Conservation (phyloP, 2,329 filamentous ascomycete species). For the Apiospora arundinis region DNA sequence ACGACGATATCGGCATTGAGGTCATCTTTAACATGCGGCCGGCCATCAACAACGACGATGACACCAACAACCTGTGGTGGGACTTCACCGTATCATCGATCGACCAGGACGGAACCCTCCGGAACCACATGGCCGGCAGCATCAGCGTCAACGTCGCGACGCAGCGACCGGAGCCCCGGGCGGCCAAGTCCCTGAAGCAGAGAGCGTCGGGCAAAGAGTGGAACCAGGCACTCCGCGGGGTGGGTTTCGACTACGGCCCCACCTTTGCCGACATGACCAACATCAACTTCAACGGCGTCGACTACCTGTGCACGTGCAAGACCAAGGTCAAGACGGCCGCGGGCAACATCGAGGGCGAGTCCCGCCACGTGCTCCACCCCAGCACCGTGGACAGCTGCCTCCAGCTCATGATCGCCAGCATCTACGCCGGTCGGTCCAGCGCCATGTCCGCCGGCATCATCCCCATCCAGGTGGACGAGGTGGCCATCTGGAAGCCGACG, state of each 20-base stretch:
- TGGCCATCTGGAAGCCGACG: slow-evolving; percentile 33
- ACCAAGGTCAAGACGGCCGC: slow-evolving; percentile 31
- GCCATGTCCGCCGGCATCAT: slow-evolving; percentile 41
- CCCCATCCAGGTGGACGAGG: slow-evolving; percentile 37
- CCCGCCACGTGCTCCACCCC: slow-evolving; percentile 47
- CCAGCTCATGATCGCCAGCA: slow-evolving; percentile 42
- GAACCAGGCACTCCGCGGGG: slow-evolving; percentile 41
- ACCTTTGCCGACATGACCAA: slow-evolving; percentile 44
- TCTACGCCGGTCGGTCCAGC: slow-evolving; percentile 36
- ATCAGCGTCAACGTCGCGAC: slow-evolving; percentile 32
- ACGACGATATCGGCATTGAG: slow-evolving; percentile 40
- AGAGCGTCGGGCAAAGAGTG: slow-evolving; percentile 36
- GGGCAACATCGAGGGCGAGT: slow-evolving; percentile 40
- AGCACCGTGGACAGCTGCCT: slow-evolving; percentile 45
- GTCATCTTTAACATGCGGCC: slow-evolving; percentile 34
- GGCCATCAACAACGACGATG: slow-evolving; percentile 26
- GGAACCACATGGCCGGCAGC: slow-evolving; percentile 38
- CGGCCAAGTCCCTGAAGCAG: slow-evolving; percentile 32
- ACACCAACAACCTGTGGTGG: slow-evolving; percentile 33
- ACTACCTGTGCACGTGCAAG: slow-evolving; percentile 36
- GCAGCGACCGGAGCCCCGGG: slow-evolving; percentile 15
- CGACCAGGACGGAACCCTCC: slow-evolving; percentile 26
- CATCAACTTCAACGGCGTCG: slow-evolving; percentile 36
- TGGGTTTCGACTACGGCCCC: slow-evolving; percentile 48
- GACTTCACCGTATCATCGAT: slow-evolving; percentile 41